phyloP scores from a whole-genome alignment of 805 yeast species.

The Candida manassasensis region DNA sequence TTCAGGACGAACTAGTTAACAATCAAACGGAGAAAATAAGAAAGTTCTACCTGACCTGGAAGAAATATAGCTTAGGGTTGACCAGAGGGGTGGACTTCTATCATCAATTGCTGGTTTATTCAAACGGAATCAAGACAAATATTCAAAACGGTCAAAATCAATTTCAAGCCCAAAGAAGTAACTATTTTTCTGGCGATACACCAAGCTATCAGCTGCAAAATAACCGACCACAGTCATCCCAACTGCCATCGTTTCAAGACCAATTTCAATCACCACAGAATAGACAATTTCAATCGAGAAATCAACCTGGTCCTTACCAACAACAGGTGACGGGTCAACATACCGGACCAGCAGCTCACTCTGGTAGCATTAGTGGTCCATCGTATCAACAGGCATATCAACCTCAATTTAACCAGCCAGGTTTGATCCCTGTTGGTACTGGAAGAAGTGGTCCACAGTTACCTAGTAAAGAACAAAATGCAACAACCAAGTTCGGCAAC shows the following conservation, averaged over 20 bases:
- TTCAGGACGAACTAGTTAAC: conserved; percentile 28
- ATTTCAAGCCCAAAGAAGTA: no score
- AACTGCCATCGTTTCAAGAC: not conserved
- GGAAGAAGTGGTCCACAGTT: conserved; percentile 1
- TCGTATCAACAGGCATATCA: not conserved
- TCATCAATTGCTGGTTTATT: conserved; percentile 39
- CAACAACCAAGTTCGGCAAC: no score
- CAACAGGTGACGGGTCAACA: not conserved
- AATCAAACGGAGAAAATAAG: conserved; percentile 33
- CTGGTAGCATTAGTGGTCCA: no score
- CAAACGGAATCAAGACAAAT: conserved; percentile 4
- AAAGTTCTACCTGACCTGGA: conserved; percentile 52
- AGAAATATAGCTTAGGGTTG: conserved; percentile 52
- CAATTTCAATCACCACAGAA: not conserved
- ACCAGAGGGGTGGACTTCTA: conserved; percentile 64
- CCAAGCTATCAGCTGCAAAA: not conserved
- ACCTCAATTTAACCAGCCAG: conserved; percentile 2
- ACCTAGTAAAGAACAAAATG: conserved; percentile 6
- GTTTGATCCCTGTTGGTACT: not conserved
- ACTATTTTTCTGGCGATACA: not conserved
- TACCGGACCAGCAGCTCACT: no score
- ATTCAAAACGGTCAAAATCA: conserved; percentile 6
- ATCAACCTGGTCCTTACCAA: conserved; percentile 1
- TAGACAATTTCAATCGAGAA: no score
- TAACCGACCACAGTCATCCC: not conserved